Evolutionary conservation across 2,329 filamentous ascomycete species (phyloP).

Genomic region (Nemania abortiva): DNA sequence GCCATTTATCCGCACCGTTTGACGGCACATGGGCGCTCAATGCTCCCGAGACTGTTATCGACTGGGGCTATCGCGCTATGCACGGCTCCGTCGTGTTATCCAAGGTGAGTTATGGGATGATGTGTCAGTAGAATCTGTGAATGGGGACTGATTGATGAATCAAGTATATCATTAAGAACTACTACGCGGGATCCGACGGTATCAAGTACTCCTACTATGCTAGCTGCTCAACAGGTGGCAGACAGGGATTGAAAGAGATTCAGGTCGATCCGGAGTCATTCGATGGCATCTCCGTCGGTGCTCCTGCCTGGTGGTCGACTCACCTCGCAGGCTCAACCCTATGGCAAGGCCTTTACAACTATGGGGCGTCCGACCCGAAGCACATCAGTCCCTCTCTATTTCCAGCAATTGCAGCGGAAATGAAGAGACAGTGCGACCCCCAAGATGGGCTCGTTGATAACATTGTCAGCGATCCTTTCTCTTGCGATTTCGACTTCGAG

Average conservation of each 20-base stretch:
- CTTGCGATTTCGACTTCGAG: constrained; percentile 56
- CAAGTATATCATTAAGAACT: constrained; percentile 60
- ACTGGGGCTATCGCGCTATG: constrained; percentile 58
- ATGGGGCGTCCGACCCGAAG: constrained; percentile 55
- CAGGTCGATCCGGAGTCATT: constrained; percentile 67
- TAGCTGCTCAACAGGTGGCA: constrained; percentile 70
- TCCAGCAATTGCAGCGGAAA: constrained; percentile 55
- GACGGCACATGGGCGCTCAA: constrained; percentile 56
- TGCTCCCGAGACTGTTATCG: constrained; percentile 52
- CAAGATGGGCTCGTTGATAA: constrained; percentile 58
- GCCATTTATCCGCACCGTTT: constrained; percentile 52
- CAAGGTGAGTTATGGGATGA: constrained; percentile 47
- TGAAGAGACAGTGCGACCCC: constrained; percentile 58
- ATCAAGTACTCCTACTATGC: constrained; percentile 65
- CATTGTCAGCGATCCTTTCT: constrained; percentile 57
- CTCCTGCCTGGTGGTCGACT: constrained; percentile 63
- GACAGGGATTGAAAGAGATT: constrained; percentile 67
- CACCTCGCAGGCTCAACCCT: constrained; percentile 55
- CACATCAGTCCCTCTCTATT: constrained; percentile 58
- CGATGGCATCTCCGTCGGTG: constrained; percentile 67
- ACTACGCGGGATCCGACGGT: constrained; percentile 56
- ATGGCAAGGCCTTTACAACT: constrained; percentile 58
- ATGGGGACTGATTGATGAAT: constrained; percentile 6
- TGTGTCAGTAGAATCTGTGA: not conserved
- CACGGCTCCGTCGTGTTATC: constrained; percentile 64